Base-by-base conservation (phyloP, 2,329 filamentous ascomycete genomes). In the Myriosclerotinia curreyana region DNA sequence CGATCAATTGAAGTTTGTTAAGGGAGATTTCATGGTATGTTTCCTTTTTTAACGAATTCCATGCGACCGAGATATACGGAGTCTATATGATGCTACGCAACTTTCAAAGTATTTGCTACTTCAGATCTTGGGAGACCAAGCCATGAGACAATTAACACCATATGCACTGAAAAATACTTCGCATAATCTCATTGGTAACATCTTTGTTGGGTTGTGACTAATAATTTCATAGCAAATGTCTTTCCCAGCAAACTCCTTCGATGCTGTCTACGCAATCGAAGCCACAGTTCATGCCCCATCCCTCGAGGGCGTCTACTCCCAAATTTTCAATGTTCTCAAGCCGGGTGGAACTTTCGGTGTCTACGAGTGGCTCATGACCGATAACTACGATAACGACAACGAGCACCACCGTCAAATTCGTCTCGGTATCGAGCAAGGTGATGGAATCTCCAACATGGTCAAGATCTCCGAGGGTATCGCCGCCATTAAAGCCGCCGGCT, bases 361-460 rank as follows among this genome's bases (percentile, higher is more conserved):
- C 60, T 99, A 98, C 79, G 95, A 99, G 79, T 98, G 95, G 95
- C 83, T 98, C 74, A 98, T 99, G 95, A 98, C 93, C 8, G 93
- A 97, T 68, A 81, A 88, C 31, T 99, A 97, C 79, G 90, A 98
- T 80, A 94, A 96, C 76, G 82, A 89, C 66, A 92, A 97, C 82
- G 77, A 91, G 0, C 82, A 87, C 73, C 95, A 98, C 81, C 90
- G 92, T 70, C 86, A 91, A 76, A 95, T 98, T 74, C 91, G 95
- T 69, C 86, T 97, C 22, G 93, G 90, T 69, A 99, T 99, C 69
- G 95, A 99, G 82, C 88, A 92, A 75, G 95, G 95, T 73, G 89
- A 98, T 74, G 95, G 95, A 71, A 98, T 99, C 76, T 92, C 92
- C 73, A 97, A 97, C 81, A 97, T 99, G 93, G 91, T 95, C 78